Percentiles rank a stretch among this genome's conserved stretches.
Evolutionary conservation across 805 yeast genomes (phyloP).

Genomic region (Dipodascus geniculatus): DNA sequence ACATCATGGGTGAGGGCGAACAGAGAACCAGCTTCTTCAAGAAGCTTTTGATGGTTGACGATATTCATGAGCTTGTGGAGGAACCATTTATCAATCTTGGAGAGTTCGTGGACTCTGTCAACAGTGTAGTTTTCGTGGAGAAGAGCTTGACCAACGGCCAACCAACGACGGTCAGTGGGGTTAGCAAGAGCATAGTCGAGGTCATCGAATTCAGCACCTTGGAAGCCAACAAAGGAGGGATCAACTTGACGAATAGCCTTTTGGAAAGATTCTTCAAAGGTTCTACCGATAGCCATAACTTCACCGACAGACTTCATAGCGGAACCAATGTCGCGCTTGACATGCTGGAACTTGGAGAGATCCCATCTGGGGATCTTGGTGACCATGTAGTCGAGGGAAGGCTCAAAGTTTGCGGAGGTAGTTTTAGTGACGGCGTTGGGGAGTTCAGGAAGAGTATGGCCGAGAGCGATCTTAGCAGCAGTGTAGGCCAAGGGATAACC

Average conservation of each 20-base stretch:
- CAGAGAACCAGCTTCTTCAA: conserved; percentile 53
- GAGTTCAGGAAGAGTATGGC: conserved; percentile 87
- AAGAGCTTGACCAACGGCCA: conserved; percentile 96
- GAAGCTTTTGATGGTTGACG: conserved; percentile 74
- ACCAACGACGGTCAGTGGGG: conserved; percentile 95
- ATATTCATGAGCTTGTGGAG: conserved; percentile 85
- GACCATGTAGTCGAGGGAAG: conserved; percentile 91
- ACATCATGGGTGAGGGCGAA: conserved; percentile 53
- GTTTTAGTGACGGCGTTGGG: conserved; percentile 95
- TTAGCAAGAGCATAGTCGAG: conserved; percentile 66
- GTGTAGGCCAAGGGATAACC: conserved; percentile 98
- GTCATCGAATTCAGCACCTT: conserved; percentile 64
- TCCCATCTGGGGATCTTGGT: conserved; percentile 99
- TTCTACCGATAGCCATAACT: conserved; percentile 98
- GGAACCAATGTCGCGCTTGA: conserved; percentile 84
- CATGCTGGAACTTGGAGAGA: conserved; percentile 88
- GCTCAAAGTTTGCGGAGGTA: conserved; percentile 94
- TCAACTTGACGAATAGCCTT: conserved; percentile 95
- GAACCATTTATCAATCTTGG: conserved; percentile 95
- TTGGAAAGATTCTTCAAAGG: conserved; percentile 94
- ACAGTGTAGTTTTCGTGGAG: conserved; percentile 84
- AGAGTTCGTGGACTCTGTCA: conserved; percentile 80
- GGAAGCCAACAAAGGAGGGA: conserved; percentile 83
- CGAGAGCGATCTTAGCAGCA: conserved; percentile 94
- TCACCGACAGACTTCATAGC: conserved; percentile 99